Conservation (phyloP, 2,329 filamentous ascomycete species). For the Pestalotiopsis sp. region DNA sequence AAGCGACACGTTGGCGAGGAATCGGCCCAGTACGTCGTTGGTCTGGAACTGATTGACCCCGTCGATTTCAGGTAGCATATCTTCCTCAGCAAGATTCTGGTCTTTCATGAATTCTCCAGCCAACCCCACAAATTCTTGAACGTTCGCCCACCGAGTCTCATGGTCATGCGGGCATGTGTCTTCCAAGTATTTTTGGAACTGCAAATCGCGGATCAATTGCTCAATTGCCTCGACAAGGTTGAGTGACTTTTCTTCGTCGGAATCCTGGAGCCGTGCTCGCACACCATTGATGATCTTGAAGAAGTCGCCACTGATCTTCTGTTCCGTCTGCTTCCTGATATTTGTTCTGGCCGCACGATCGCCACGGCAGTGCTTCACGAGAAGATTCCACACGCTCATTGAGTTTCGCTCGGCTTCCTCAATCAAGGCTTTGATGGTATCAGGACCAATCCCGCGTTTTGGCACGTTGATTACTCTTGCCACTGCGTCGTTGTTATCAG, state of each 20-base stretch:
- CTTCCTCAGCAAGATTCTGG: conserved; percentile 48
- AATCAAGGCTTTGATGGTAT: conserved; percentile 72
- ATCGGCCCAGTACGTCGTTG: conserved; percentile 67
- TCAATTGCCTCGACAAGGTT: conserved; percentile 53
- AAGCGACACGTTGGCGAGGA: conserved; percentile 89
- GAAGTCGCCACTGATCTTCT: conserved; percentile 54
- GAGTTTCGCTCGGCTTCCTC: conserved; percentile 74
- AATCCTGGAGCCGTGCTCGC: conserved; percentile 33
- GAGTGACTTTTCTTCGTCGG: conserved; percentile 30
- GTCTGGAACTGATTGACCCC: conserved; percentile 71
- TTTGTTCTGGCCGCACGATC: conserved; percentile 49
- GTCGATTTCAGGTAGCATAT: conserved; percentile 68
- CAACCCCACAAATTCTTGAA: conserved; percentile 83
- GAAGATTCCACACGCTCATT: conserved; percentile 75
- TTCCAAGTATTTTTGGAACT: conserved; percentile 75
- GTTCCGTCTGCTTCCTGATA: conserved; percentile 53
- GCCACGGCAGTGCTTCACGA: conserved; percentile 59
- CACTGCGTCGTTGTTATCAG: conserved; percentile 84
- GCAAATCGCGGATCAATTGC: conserved; percentile 63
- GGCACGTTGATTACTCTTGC: conserved; percentile 85
- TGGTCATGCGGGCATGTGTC: conserved; percentile 67
- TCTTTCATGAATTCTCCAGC: conserved; percentile 69
- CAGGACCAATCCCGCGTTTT: conserved; percentile 77
- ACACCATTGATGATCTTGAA: conserved; percentile 45
- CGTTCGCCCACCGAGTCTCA: conserved; percentile 82